Percentiles rank a stretch among this genome's conserved stretches.
phyloP scores from a whole-genome alignment of 1,284 basidiomycete species.

The Cystobasidium sp. region DNA sequence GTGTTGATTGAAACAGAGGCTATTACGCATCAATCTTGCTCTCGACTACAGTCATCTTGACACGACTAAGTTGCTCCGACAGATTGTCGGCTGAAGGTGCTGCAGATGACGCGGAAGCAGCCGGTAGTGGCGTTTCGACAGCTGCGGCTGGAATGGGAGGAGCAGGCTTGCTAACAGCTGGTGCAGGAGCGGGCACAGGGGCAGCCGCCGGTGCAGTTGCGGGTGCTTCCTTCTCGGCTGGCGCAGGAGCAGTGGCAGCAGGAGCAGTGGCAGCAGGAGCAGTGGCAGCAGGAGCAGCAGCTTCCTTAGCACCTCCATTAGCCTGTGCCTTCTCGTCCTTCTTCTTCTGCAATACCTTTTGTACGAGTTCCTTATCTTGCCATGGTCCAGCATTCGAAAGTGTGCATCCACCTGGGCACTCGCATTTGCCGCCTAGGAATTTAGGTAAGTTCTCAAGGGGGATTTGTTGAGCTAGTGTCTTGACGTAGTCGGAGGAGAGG shows the following conservation, averaged over 20 bases:
- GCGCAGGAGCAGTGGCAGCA: not conserved
- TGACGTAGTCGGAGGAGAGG: slow-evolving; percentile 63
- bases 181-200: slow-evolving; percentile 9
- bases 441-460: slow-evolving; percentile 78
- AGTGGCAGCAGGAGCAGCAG: slow-evolving; percentile 10
- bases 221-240: slow-evolving; percentile 1
- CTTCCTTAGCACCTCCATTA: not conserved
- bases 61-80: not conserved
- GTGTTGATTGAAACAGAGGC: not conserved
- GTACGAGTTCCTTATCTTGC: slow-evolving; percentile 62
- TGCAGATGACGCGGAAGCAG: too few relatives aligned
- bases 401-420: slow-evolving; percentile 79
- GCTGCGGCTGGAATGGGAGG: not conserved
- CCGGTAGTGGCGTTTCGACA: slow-evolving; percentile 16
- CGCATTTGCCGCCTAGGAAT: slow-evolving; percentile 82
- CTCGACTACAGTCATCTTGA: slow-evolving; percentile 37
- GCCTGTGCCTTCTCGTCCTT: not conserved
- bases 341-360: slow-evolving; percentile 29
- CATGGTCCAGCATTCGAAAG: slow-evolving; percentile 92
- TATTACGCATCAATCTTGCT: slow-evolving; percentile 28
- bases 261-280: not conserved
- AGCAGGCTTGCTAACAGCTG: not conserved
- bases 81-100: slow-evolving; percentile 4
- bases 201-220: slow-evolving; percentile 3
- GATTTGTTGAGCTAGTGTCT: slow-evolving; percentile 77